phyloP scores from a whole-genome alignment of 1,139 yeast species.

The Yamadazyma songkhlaensis region DNA sequence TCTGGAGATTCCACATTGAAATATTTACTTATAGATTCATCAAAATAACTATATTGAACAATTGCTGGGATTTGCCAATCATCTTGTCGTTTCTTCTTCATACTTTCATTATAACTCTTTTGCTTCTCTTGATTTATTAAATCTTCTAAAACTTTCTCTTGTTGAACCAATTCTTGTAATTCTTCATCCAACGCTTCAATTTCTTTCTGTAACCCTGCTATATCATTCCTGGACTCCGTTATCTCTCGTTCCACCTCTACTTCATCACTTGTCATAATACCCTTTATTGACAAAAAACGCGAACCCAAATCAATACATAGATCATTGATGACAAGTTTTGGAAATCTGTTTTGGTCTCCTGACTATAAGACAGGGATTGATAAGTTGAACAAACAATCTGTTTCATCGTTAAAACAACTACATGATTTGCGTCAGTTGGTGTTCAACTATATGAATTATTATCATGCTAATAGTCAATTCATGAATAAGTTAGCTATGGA shows the following conservation, averaged over 20 bases:
- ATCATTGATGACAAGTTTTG: constrained; percentile 3
- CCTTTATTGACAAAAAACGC: too few species aligned
- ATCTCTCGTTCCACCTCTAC: constrained; percentile 1
- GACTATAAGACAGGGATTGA: constrained; percentile 41
- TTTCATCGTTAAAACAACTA: constrained; percentile 34
- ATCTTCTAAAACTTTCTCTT: constrained; percentile 2
- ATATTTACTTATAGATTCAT: constrained; percentile 25
- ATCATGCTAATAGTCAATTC: constrained; percentile 35
- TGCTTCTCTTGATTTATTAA: constrained; percentile 4
- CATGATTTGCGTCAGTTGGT: constrained; percentile 43
- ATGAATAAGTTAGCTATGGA: constrained; percentile 17
- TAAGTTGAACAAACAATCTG: constrained; percentile 27
- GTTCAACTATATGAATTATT: constrained; percentile 37
- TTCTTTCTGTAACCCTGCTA: constrained; percentile 15
- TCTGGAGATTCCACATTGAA: constrained; percentile 13
- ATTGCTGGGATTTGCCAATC: constrained; percentile 13
- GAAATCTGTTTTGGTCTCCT: constrained; percentile 37
- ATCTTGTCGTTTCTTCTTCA: constrained; percentile 6
- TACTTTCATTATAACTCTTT: constrained; percentile 5
- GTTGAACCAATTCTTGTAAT: constrained; percentile 1
- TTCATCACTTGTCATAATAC: too few species aligned
- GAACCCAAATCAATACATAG: background rate
- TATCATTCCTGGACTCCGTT: constrained; percentile 14
- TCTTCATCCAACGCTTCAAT: constrained; percentile 14
- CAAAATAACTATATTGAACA: constrained; percentile 28